Evolutionary conservation across 2,329 filamentous ascomycete species (phyloP), one percentile per base, ranked within the genome.

Genomic region (Botrytis paeoniae): DNA sequence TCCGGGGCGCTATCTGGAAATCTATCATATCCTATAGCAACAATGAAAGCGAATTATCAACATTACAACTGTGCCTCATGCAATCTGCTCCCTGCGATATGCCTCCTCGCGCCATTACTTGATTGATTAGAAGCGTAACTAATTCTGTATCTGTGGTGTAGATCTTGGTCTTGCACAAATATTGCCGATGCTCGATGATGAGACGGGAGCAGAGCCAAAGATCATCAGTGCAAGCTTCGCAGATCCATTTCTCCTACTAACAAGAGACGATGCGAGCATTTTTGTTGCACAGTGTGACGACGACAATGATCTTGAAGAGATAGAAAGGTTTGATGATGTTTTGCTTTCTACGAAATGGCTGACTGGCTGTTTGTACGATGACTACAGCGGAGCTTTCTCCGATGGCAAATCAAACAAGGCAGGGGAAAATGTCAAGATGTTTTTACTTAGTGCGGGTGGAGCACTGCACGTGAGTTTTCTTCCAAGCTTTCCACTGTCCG

Each of bases 131-230:
- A 74, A 62, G 51, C 29, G 66, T 54, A 73, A 75, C 71, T 76
- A 61, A 78, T 70, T 62, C 37, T 60, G 37, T 65, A 61, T 71
- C 66, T 72, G 60, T 72, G 74, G 77, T 71, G 66, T 79, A 94
- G 93, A 97, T 81, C 88, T 99, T 74, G 93, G 92, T 18, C 87
- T 99, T 70, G 91, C 91, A 63, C 95, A 98, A 79, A 98, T 99
- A 71, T 87, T 98, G 68, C 94, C 95, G 0, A 94, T 98, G 88
- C 89, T 93, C 75, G 96, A 98, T 78, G 96, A 97, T 78, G 93
- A 96, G 76, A 95, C 91, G 0, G 94, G 92, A 20, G 91, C 89
- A 32, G 93, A 97, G 78, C 91, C 93, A 7, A 88, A 91, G 70
- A 91, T 96, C 60, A 84, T 94, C 63, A 92, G 90, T 78, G 92